Conservation (phyloP, 2,329 filamentous ascomycete species). For the Talaromyces pinophilus region DNA sequence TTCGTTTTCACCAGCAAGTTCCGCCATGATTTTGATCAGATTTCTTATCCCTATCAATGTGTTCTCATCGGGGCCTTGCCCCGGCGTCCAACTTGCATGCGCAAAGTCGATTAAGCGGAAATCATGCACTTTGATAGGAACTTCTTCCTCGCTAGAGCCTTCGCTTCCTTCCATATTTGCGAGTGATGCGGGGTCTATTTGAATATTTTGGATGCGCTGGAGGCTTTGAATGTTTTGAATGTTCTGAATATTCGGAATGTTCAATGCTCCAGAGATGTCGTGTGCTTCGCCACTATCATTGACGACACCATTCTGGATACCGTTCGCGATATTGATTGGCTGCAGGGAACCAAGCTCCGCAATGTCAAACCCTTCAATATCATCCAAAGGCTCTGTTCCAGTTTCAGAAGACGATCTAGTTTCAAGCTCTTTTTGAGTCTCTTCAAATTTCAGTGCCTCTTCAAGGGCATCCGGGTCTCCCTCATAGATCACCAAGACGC, state of each 20-base stretch:
- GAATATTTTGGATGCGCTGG: slow-evolving; percentile 39
- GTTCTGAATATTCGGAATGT: neutral
- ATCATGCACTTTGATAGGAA: slow-evolving; percentile 67
- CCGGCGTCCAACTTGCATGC: slow-evolving; percentile 81
- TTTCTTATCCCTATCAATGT: slow-evolving; percentile 71
- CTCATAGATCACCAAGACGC: slow-evolving; percentile 66
- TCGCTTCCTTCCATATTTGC: slow-evolving; percentile 52
- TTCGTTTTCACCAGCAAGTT: slow-evolving; percentile 51
- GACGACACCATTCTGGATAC: neutral
- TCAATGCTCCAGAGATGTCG: neutral
- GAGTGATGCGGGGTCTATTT: slow-evolving; percentile 33
- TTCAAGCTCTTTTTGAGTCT: slow-evolving; percentile 39
- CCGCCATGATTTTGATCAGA: slow-evolving; percentile 68
- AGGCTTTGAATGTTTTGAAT: neutral
- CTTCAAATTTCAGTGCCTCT: slow-evolving; percentile 49
- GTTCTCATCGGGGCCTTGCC: slow-evolving; percentile 84
- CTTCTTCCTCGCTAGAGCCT: slow-evolving; percentile 58
- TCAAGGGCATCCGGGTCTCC: slow-evolving; percentile 60
- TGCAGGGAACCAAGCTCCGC: slow-evolving; percentile 15
- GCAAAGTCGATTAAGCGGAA: slow-evolving; percentile 97
- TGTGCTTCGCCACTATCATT: neutral
- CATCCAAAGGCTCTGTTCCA: slow-evolving; percentile 34
- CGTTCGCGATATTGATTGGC: slow-evolving; percentile 24
- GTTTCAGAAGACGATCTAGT: slow-evolving; percentile 26
- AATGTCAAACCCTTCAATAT: slow-evolving; percentile 27